Evolutionary conservation across 306 rosid species (phyloP).

Genomic region (Nissolia schottii): DNA sequence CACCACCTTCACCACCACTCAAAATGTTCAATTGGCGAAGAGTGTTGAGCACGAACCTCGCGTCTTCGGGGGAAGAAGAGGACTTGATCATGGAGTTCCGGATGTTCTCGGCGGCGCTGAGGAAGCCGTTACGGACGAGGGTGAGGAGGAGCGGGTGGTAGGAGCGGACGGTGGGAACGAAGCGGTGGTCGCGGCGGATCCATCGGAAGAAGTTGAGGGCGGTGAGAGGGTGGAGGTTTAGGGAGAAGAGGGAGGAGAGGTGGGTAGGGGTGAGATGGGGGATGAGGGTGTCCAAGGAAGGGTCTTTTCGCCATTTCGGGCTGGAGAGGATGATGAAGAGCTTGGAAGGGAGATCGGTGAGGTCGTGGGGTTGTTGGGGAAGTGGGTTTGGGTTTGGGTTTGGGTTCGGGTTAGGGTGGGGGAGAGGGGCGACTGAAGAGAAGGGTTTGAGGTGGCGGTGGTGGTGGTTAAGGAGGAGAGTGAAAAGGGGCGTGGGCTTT

Average conservation of each 20-base stretch:
- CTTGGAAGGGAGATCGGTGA: constrained; percentile 40
- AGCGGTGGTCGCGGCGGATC: constrained; percentile 44
- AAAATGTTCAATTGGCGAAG: constrained; percentile 46
- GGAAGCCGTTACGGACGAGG: constrained; percentile 49
- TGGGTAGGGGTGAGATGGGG: constrained; percentile 53
- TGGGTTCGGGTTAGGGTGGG: neutral
- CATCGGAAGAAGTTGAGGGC: constrained; percentile 70
- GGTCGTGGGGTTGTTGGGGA: constrained; percentile 17
- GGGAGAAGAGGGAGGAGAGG: constrained; percentile 50
- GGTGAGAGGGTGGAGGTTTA: constrained; percentile 51
- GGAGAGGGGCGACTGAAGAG: constrained; percentile 40
- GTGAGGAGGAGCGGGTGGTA: constrained; percentile 46
- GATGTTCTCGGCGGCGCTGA: constrained; percentile 54
- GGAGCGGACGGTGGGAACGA: constrained; percentile 46
- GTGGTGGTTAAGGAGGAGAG: constrained; percentile 17
- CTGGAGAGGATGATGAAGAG: constrained; percentile 48
- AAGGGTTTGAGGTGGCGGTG: constrained; percentile 25
- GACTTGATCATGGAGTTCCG: constrained; percentile 61
- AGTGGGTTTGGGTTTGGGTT: neutral
- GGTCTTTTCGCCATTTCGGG: constrained; percentile 62
- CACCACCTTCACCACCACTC: neutral
- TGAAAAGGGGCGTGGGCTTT: constrained; percentile 30
- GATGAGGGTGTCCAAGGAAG: constrained; percentile 40
- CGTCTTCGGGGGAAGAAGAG: constrained; percentile 35
- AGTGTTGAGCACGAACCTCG: constrained; percentile 37